These are phyloP conservation scores for Leishmania mexicana DNA, from an alignment of 208 protist genomes.

Conservation along the genomic window DNA sequence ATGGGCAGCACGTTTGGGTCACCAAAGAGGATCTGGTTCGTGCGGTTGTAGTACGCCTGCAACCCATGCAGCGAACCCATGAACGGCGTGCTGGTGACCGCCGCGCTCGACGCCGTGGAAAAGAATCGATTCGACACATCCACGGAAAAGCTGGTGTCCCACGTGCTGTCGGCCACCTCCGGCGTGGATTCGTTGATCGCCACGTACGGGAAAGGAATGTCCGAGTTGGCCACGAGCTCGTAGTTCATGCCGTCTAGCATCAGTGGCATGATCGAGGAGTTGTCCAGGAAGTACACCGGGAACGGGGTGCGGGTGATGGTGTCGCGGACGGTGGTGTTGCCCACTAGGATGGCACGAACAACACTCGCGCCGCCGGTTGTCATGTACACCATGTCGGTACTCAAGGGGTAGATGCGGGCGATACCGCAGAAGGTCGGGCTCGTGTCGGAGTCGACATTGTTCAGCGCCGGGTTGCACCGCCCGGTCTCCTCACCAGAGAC, in stretches of 20 bases:
- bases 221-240: slow-evolving; percentile 16
- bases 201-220: slow-evolving; percentile 31
- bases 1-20: slow-evolving; percentile 58
- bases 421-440: slow-evolving; percentile 44
- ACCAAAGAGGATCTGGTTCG: slow-evolving; percentile 48
- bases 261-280: slow-evolving; percentile 26
- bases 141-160: slow-evolving; percentile 44
- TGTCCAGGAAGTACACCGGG: slow-evolving; percentile 47
- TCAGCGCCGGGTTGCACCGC: slow-evolving; percentile 1
- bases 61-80: slow-evolving; percentile 26
- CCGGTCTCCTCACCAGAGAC: slow-evolving; percentile 28
- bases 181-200: slow-evolving; percentile 15
- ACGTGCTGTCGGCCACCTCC: slow-evolving; percentile 32
- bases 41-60: slow-evolving; percentile 59
- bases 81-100: slow-evolving; percentile 27
- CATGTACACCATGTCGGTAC: slow-evolving; percentile 53
- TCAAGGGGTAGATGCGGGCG: slow-evolving; percentile 42
- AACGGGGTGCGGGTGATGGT: slow-evolving; percentile 42
- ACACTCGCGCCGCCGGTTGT: slow-evolving; percentile 20
- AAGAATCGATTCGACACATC: slow-evolving; percentile 25
- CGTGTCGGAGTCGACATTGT: slow-evolving; percentile 17
- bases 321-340: slow-evolving; percentile 29
- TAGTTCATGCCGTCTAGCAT: slow-evolving; percentile 36
- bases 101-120: neutral
- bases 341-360: slow-evolving; percentile 44